Evolutionary conservation across 257 asterid genomes (phyloP).

Genomic region (Scutellaria baicalensis): DNA sequence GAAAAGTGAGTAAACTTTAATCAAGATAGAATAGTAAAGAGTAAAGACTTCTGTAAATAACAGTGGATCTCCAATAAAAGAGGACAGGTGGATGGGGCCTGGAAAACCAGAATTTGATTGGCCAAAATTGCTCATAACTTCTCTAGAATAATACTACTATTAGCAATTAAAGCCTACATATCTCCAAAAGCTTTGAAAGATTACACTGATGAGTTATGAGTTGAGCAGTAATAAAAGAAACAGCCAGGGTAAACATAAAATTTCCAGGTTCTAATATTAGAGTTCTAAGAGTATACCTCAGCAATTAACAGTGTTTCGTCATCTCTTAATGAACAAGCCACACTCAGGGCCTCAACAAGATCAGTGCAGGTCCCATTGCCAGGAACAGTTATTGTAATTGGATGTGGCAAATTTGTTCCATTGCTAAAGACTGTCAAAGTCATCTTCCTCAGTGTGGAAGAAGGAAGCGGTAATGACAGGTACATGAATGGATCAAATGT

Average conservation of each 20-base stretch:
- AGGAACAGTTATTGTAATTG: conserved; percentile 51
- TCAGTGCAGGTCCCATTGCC: conserved; percentile 42
- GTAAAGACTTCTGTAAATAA: not conserved
- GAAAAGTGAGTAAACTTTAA: not conserved
- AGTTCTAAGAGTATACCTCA: conserved; percentile 40
- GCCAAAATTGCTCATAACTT: not conserved
- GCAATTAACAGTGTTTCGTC: conserved; percentile 51
- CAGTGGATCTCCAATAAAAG: not conserved
- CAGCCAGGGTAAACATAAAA: not conserved
- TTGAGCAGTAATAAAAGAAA: not conserved
- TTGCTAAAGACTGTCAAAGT: conserved; percentile 51
- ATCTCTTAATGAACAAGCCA: conserved; percentile 44
- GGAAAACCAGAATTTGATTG: not conserved
- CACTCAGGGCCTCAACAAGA: conserved; percentile 41
- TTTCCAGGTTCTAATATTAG: not conserved
- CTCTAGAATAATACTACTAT: not conserved
- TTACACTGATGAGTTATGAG: not conserved
- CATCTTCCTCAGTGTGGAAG: conserved; percentile 39
- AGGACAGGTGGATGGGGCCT: not conserved
- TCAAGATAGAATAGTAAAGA: not conserved
- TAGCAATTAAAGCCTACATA: not conserved
- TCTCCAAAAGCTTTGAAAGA: conserved; percentile 8
- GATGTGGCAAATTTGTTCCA: conserved; percentile 37
- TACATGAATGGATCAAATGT: conserved; percentile 71
- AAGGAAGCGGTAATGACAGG: conserved; percentile 66